Evolutionary conservation across 2,329 filamentous ascomycete genomes (phyloP).

Genomic region (Cordyceps farinosa): DNA sequence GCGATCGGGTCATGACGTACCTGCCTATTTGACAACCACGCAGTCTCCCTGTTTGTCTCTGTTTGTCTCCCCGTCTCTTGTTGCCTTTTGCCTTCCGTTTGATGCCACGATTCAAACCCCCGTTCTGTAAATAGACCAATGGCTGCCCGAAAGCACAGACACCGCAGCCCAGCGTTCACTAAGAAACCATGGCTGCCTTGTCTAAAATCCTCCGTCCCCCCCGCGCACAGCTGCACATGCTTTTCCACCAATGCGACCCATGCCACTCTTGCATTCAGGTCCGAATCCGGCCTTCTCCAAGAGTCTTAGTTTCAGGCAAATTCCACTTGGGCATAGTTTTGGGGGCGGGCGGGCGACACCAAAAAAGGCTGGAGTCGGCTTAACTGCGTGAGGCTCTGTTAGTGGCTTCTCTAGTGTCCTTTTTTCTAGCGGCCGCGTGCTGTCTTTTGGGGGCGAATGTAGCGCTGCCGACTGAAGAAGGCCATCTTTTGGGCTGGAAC

Average conservation of each 20-base stretch:
- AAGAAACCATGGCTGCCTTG: not conserved
- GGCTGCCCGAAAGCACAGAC: not conserved
- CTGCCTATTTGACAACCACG: not conserved
- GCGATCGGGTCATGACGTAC: not conserved
- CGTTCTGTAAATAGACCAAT: not conserved
- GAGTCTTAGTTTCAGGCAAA: not conserved
- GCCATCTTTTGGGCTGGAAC: not conserved
- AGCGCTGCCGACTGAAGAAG: not conserved
- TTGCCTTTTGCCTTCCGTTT: not conserved
- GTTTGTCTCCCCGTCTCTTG: not conserved
- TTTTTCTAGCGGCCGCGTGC: not conserved
- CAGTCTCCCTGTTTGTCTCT: not conserved
- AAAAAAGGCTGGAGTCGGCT: conserved; percentile 14
- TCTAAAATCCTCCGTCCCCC: not conserved
- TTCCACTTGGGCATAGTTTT: not conserved
- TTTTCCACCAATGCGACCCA: not conserved
- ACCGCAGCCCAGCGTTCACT: not conserved
- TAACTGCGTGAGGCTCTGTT: conserved; percentile 9
- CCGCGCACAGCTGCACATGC: conserved; percentile 7
- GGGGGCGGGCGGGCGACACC: not conserved
- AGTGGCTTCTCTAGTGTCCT: conserved; percentile 4
- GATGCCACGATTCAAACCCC: not conserved
- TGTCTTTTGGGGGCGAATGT: not conserved
- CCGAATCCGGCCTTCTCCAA: conserved; percentile 6
- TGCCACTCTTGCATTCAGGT: not conserved